Base-by-base conservation (phyloP, 2,329 filamentous ascomycete species). In the Lasiodiplodia gonubiensis region DNA sequence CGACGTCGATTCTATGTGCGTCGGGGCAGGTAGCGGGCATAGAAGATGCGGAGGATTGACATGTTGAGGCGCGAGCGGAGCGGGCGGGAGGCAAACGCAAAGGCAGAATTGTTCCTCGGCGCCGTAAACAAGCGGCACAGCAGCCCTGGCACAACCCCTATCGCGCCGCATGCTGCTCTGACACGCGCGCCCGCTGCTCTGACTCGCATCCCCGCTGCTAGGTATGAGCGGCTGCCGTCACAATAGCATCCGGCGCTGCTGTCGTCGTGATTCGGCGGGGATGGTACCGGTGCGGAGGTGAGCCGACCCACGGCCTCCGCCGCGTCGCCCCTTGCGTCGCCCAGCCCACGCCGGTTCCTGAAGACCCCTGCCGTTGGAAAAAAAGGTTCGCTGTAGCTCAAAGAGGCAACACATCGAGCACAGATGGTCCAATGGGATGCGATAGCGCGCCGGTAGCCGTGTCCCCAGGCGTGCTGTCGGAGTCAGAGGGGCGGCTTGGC, bases 401-500 rank as follows among this genome's bases (percentile, higher is more conserved):
- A 25, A n/a, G 21, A 30, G 14, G 55, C 55, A n/a, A 25, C 54
- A 11, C 14, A 7, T 4, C 27, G 2, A 30, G 27, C n/a, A 18
- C 10, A 4, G 2, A 23, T 5, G 2, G 59, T n/a, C 18, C 59
- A 63, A 51, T 51, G 52, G 60, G 57, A 53, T 12, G 46, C 18
- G 54, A 42, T 25, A 39, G 18, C 21, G 60, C 39, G 30, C 30
- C 30, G 30, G 30, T 33, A 33, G 30, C 30, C 23, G 25, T 23
- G 46, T 52, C 55, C n/a, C 7, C 16, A 16, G 30, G 65, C 14
- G 16, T 57, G 37, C 37, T 18, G 57, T 14, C 35, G 25, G 61
- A 52, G 65, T 51, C 66, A 54, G 64, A 52, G 66, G 61, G 55
- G 30, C 53, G 57, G 63, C 53, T 67, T 69, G 30, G 46, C 33